Evolutionary conservation across 2,329 filamentous ascomycete species (phyloP), one percentile per base, ranked within the genome.

Genomic region (Microcyclosporella mali): DNA sequence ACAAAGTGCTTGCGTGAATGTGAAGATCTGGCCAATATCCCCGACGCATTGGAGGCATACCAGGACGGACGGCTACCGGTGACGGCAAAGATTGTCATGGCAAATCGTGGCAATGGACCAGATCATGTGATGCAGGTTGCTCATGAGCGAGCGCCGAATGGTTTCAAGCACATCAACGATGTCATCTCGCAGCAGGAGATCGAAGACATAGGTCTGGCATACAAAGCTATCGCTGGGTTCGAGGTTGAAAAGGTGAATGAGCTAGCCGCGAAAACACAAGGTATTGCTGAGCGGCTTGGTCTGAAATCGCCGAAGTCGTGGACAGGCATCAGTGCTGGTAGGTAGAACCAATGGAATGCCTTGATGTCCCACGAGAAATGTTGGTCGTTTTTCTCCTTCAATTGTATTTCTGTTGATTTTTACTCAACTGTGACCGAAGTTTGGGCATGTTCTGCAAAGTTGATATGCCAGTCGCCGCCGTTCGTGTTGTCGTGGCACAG

Each of bases 41-140:
- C 56, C 12, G 53, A 41, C 0, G 67, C 68, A 1, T 49, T 71
- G 32, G 56, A 59, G 27, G 53, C 51, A 9, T 72, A 71, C 43
- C 63, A 71, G 52, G 51, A 60, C 6, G 55, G 61, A 21, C 56
- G 68, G 2, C 46, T 71, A 1, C 68, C 69, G 6, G 62, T 67
- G 0, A 72, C 68, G 3, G 62, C 68, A 2, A 66, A 67, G 47
- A 72, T 71, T 14, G 66, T 71, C 15, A 67, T 69, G 60, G 68
- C 68, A 6, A 72, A 72, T 50, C 59, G 69, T 15, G 68, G 65
- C 1, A 70, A 70, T 40, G 68, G 69, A 1, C 68, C 69, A 3
- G 68, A 72, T 48, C 68, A 71, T 49, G 68, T 72, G 3, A 45
- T 72, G 53, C 66, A 71, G 47, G 54, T 72, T 29, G 68, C 66